Evolutionary conservation across 2,329 filamentous ascomycete species (phyloP), one percentile per base, ranked within the genome.

Genomic region (Fusarium falciforme): DNA sequence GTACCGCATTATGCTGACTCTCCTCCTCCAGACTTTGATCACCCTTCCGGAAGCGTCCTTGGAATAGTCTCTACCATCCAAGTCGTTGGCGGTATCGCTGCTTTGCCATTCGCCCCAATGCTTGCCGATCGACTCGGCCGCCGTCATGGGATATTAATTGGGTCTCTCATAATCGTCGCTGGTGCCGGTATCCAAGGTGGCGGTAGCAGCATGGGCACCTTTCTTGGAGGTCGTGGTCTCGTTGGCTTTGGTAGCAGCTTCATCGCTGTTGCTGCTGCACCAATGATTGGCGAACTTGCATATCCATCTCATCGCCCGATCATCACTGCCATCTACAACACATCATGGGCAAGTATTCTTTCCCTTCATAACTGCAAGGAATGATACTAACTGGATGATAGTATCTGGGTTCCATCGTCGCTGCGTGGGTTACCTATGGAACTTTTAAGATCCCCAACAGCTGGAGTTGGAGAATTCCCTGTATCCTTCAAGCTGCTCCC

Each of bases 241-340:
- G 67, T 83, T 9, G 81, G 82, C 20, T 73, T 79, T 20, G 79
- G 79, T 0, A 71, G 70, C 11, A 68, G 67, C 14, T 74, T 82
- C 33, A 74, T 79, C 5, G 77, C 76, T 20, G 74, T 74, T 7
- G 76, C 80, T 6, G 72, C 79, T 1, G 79, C 80, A 2, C 70
- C 82, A 6, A 76, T 83, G 0, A 76, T 83, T 22, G 73, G 78
- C 1, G 80, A 83, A 62, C 65, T 82, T 9, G 80, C 81, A 4
- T 79, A 81, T 60, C 80, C 81, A 2, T 78, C 78, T 1, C 78
- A 83, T 57, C 76, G 81, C 16, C 77, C 77, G 4, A 78, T 77
- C 20, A 63, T 79, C 27, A 88, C 86, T 1, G 85, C 86, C 4
- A 80, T 89, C 5, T 89, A 87, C 81, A 88, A 88, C 63, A 85